Evolutionary conservation across 2,329 filamentous ascomycete species (phyloP).

Genomic region (Colletotrichum paranaense): DNA sequence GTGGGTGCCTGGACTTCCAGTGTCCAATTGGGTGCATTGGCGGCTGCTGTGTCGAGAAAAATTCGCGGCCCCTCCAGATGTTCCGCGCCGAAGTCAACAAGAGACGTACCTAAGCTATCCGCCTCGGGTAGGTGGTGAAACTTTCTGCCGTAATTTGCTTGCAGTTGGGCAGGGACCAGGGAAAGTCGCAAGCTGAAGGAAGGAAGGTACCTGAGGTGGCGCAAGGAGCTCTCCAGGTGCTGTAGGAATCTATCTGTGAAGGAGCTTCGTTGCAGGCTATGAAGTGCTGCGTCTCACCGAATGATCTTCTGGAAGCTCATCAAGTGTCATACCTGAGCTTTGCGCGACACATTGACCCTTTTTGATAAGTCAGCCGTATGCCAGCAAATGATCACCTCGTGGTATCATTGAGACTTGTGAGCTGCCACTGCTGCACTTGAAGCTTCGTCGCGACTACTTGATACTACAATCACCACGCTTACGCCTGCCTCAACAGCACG

Average conservation of each 20-base stretch:
- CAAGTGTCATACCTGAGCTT: not conserved
- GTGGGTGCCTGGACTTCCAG: not conserved
- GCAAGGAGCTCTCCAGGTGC: not conserved
- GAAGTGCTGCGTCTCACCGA: slow-evolving; percentile 3
- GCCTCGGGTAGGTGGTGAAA: slow-evolving; percentile 8
- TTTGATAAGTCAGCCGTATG: not conserved
- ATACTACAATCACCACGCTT: not conserved
- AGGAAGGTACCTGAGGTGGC: not conserved
- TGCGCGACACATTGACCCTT: not conserved
- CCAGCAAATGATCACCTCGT: not conserved
- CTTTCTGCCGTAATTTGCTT: slow-evolving; percentile 1
- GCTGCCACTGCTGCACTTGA: not conserved
- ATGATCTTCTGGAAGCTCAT: not conserved
- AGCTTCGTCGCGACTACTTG: not conserved
- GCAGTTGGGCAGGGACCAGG: not conserved
- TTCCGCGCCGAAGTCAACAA: slow-evolving; percentile 31
- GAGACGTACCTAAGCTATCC: not conserved
- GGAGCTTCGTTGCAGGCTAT: slow-evolving; percentile 9
- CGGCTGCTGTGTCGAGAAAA: slow-evolving; percentile 16
- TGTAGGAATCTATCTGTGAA: not conserved
- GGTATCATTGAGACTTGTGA: not conserved
- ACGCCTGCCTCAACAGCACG: not conserved
- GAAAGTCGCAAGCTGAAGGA: not conserved
- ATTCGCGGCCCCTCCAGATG: not conserved
- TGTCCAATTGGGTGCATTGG: slow-evolving; percentile 16